A percentile compares a stretch with the other conserved stretches of the same genome.
These are phyloP conservation scores for Suillus americanus DNA, from an alignment of 768 basidiomycete genomes.

Conservation along the genomic window DNA sequence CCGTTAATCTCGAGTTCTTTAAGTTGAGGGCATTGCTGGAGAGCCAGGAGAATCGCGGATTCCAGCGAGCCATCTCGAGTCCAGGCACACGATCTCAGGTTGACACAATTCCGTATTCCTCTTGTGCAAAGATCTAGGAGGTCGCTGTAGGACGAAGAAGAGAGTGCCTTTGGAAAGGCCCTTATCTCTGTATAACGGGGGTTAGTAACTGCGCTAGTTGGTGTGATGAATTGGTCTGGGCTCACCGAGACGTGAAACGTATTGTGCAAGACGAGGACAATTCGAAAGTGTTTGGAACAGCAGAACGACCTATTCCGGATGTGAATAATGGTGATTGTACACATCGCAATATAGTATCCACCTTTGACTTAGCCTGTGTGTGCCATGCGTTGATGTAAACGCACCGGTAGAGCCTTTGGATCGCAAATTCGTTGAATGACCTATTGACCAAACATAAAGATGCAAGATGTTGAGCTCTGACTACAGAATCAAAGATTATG, in stretches of 20 bases:
- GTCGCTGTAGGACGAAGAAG: conserved; percentile 29
- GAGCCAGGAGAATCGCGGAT: conserved; percentile 54
- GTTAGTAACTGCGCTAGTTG: conserved; percentile 1
- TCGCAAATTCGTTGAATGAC: conserved; percentile 51
- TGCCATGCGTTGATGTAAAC: conserved; percentile 73
- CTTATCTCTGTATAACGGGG: conserved; percentile 53
- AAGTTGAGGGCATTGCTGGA: conserved; percentile 43
- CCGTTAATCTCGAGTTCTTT: conserved; percentile 74
- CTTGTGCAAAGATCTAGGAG: conserved; percentile 40
- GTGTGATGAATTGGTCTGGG: conserved; percentile 5
- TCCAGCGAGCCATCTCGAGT: conserved; percentile 76
- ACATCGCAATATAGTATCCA: conserved; percentile 22
- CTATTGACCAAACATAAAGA: conserved; percentile 56
- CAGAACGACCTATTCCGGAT: conserved; percentile 46
- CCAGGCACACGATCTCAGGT: conserved; percentile 69
- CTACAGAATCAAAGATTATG: conserved; percentile 48
- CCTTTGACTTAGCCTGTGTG: conserved; percentile 61
- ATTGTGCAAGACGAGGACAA: conserved; percentile 53
- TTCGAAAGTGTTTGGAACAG: conserved; percentile 62
- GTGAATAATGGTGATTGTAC: not conserved
- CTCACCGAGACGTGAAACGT: conserved; percentile 61
- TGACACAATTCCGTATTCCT: conserved; percentile 61
- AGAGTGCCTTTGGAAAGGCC: conserved; percentile 63
- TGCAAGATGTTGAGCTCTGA: conserved; percentile 53
- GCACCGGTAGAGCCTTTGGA: conserved; percentile 53